Percentiles rank a stretch among this genome's conserved stretches.
Evolutionary conservation across 805 yeast species (phyloP).

Genomic region (Wickerhamiella vanderwaltii): DNA sequence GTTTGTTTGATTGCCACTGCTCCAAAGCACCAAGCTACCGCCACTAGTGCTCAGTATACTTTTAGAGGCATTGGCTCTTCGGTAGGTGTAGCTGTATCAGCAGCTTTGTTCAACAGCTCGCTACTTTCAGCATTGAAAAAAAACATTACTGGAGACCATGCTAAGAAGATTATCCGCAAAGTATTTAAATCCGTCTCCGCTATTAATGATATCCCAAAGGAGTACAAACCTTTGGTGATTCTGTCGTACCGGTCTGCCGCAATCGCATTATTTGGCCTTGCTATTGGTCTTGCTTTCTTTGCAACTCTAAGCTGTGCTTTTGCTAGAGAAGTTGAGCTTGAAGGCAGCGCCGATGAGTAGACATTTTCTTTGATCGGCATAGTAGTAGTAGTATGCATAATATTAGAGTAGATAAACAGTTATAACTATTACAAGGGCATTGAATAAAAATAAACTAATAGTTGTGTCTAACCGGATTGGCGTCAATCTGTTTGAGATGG

Average conservation of each 20-base stretch:
- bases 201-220: conserved; percentile 35
- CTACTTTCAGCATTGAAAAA: conserved; percentile 27
- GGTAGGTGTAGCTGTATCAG: conserved; percentile 59
- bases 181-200: conserved; percentile 45
- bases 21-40: conserved; percentile 58
- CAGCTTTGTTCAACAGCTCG: conserved; percentile 49
- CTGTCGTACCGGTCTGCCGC: conserved; percentile 33
- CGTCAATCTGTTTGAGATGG: conserved; percentile 74
- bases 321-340: conserved; percentile 34
- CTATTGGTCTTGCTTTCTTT: conserved; percentile 32
- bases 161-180: conserved; percentile 26
- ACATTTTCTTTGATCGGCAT: no score
- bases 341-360: neutral
- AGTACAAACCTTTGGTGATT: conserved; percentile 32
- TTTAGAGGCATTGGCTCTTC: conserved; percentile 80
- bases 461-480: conserved; percentile 40
- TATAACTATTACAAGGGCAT: no score
- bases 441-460: conserved; percentile 5
- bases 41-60: conserved; percentile 82
- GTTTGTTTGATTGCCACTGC: conserved; percentile 68
- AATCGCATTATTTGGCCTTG: conserved; percentile 37
- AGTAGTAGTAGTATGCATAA: no score
- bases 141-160: conserved; percentile 35
- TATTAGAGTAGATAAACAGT: neutral
- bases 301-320: conserved; percentile 34